Conservation (phyloP, 164 flowering plant genomes). For the Piper longum region DNA sequence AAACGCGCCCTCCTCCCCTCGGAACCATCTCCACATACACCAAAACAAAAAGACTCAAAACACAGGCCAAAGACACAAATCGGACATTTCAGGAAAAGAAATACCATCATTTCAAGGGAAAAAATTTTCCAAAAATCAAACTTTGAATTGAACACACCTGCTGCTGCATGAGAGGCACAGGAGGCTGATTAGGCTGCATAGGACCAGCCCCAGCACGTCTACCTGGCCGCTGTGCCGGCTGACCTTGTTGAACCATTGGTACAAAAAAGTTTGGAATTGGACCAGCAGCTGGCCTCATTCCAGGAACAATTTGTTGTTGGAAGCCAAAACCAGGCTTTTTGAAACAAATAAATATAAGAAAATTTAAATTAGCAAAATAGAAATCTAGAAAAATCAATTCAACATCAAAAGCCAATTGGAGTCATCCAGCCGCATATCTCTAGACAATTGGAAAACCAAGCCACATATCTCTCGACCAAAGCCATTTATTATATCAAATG, state of each 20-base stretch:
- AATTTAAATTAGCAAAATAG: background rate
- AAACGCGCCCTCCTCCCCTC: constrained; percentile 42
- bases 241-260: constrained; percentile 65
- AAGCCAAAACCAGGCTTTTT: constrained; percentile 65
- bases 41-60: too few species aligned
- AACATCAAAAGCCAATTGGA: too few species aligned
- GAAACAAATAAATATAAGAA: background rate
- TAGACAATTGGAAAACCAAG: too few species aligned
- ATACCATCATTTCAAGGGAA: background rate
- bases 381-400: background rate
- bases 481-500: too few species aligned
- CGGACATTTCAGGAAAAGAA: too few species aligned
- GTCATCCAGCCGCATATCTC: too few species aligned
- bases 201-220: constrained; percentile 44
- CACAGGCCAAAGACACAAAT: too few species aligned
- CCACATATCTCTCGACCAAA: too few species aligned
- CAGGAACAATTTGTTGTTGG: constrained; percentile 79
- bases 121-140: too few species aligned
- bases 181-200: constrained; percentile 46
- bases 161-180: constrained; percentile 54
- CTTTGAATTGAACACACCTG: constrained; percentile 23
- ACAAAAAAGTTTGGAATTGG: constrained; percentile 59
- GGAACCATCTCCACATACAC: constrained; percentile 46
- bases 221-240: constrained; percentile 67
- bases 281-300: constrained; percentile 77